Percentiles rank a stretch among this genome's conserved stretches.
Evolutionary conservation across 1,139 yeast genomes (phyloP).

Genomic region (Hyphopichia burtonii): DNA sequence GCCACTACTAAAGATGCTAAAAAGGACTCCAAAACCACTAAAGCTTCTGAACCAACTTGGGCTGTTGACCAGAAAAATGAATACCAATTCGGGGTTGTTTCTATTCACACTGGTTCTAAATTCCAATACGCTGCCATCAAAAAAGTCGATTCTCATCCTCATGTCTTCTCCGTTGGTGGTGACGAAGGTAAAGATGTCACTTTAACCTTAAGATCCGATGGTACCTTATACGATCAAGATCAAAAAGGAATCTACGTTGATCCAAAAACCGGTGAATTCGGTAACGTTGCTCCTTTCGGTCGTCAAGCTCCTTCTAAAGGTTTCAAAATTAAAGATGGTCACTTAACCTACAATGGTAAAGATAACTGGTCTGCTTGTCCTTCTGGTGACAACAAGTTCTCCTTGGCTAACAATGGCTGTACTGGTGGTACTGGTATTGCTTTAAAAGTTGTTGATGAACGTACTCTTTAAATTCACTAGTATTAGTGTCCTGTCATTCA

Average conservation of each 20-base stretch:
- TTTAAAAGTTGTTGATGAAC: too few species aligned
- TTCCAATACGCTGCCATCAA: conserved; percentile 15
- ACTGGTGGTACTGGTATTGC: conserved; percentile 25
- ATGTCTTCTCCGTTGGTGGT: conserved; percentile 34
- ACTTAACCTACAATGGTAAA: conserved; percentile 21
- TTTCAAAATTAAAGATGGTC: conserved; percentile 19
- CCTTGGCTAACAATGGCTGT: conserved; percentile 26
- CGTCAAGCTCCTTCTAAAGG: conserved; percentile 26
- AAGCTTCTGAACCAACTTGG: neutral
- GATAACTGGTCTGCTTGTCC: conserved; percentile 21
- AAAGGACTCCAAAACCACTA: too few species aligned
- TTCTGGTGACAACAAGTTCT: conserved; percentile 23
- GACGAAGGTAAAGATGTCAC: conserved; percentile 21
- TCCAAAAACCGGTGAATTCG: conserved; percentile 20
- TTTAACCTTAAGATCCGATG: conserved; percentile 22
- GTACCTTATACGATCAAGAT: conserved; percentile 24
- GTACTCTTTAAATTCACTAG: too few species aligned
- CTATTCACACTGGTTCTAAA: conserved; percentile 6
- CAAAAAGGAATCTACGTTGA: conserved; percentile 17
- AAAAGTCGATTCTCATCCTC: conserved; percentile 27
- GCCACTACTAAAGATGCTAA: conserved; percentile 18
- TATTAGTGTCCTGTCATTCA: too few species aligned
- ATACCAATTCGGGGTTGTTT: conserved; percentile 4
- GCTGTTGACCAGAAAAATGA: neutral
- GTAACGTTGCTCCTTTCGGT: conserved; percentile 26